Conservation (phyloP, 2,329 filamentous ascomycete species). For the Tolypocladium album region DNA sequence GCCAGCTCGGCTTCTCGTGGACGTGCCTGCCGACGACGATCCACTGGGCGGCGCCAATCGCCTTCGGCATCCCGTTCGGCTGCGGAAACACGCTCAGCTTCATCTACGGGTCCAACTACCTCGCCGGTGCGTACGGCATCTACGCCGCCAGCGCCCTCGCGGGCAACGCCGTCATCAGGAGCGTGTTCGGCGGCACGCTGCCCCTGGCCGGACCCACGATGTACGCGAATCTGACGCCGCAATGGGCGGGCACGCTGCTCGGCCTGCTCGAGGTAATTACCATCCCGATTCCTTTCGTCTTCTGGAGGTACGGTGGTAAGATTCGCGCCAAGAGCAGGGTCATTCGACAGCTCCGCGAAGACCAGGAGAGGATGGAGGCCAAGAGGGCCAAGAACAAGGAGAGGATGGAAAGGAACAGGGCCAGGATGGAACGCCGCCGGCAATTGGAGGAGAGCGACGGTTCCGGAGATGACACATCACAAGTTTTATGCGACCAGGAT, state of each 20-base stretch:
- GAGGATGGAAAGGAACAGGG: constrained; percentile 4
- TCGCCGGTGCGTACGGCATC: constrained; percentile 69
- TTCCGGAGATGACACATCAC: background rate
- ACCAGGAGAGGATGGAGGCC: constrained; percentile 25
- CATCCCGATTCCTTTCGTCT: constrained; percentile 71
- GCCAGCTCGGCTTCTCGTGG: constrained; percentile 82
- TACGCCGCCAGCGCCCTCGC: constrained; percentile 75
- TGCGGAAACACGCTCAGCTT: constrained; percentile 68
- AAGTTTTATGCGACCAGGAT: background rate
- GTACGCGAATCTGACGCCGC: constrained; percentile 58
- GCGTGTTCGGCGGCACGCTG: constrained; percentile 63
- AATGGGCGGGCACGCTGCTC: constrained; percentile 70
- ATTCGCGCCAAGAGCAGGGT: constrained; percentile 42
- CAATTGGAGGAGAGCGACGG: background rate
- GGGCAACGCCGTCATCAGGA: constrained; percentile 66
- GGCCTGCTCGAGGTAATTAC: constrained; percentile 62
- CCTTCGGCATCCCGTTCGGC: constrained; percentile 72
- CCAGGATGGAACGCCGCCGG: background rate
- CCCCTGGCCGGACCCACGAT: constrained; percentile 66
- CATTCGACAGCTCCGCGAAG: constrained; percentile 32
- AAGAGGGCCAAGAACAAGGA: constrained; percentile 20
- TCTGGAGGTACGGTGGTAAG: constrained; percentile 51
- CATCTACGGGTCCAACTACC: constrained; percentile 73
- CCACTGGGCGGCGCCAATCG: constrained; percentile 71
- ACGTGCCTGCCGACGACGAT: constrained; percentile 68